Conservation (phyloP, 306 rosid genomes). For the Glycine soja region DNA sequence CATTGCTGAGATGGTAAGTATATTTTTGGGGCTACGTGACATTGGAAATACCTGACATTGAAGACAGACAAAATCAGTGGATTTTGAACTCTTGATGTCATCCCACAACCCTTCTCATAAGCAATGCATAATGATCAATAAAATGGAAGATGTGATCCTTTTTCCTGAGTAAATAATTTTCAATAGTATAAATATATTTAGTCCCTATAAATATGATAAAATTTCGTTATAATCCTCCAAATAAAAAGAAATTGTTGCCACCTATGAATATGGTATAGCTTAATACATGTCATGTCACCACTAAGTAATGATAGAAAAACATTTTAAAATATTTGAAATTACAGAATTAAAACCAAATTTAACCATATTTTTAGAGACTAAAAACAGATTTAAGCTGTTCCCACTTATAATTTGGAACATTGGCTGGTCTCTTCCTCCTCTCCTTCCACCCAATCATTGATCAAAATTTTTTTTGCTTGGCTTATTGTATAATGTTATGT, state of each 20-base stretch:
- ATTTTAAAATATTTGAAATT: background rate
- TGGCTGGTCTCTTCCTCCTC: constrained; percentile 1
- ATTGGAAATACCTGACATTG: constrained; percentile 22
- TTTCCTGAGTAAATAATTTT: background rate
- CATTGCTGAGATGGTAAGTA: constrained; percentile 77
- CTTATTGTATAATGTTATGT: constrained; percentile 39
- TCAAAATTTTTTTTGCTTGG: constrained; percentile 12
- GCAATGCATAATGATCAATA: background rate
- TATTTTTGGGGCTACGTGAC: background rate
- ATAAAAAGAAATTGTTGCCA: background rate
- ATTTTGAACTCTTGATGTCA: constrained; percentile 22
- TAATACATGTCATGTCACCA: background rate
- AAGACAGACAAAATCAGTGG: constrained; percentile 21
- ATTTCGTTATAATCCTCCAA: background rate
- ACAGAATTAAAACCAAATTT: background rate
- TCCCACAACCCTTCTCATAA: constrained; percentile 3
- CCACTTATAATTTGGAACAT: constrained; percentile 15
- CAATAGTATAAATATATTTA: background rate
- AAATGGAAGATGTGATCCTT: constrained; percentile 21
- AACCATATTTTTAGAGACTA: background rate
- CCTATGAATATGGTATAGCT: background rate
- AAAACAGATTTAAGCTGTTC: background rate
- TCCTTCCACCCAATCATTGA: background rate
- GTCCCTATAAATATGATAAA: background rate
- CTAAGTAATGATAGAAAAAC: background rate